phyloP scores from a whole-genome alignment of 1,139 yeast genomes.

The Kodamaea ohmeri region DNA sequence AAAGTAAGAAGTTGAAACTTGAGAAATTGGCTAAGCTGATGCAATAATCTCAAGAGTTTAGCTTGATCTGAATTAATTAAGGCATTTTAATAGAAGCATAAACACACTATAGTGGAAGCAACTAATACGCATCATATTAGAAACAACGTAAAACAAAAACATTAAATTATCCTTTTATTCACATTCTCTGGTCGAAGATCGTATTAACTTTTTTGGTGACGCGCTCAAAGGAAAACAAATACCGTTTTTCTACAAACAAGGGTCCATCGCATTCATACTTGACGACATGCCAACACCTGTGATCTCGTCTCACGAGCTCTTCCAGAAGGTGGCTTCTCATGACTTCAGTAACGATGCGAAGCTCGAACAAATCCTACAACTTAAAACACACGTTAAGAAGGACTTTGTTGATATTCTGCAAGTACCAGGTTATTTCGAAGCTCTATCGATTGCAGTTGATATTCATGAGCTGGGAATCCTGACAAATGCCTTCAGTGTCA shows the following conservation, averaged over 20 bases:
- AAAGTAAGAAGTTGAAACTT: not conserved
- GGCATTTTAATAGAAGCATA: too few species aligned
- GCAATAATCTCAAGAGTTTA: too few species aligned
- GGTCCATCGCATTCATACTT: not conserved
- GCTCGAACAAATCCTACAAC: constrained; percentile 41
- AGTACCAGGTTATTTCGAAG: constrained; percentile 57
- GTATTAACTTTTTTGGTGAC: not conserved
- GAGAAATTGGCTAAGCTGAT: too few species aligned
- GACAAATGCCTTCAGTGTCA: constrained; percentile 57
- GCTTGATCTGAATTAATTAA: too few species aligned
- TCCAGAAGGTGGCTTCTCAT: constrained; percentile 23
- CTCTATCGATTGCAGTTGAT: constrained; percentile 48
- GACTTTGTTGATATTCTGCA: constrained; percentile 55
- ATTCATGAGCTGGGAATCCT: constrained; percentile 42
- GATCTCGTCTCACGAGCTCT: constrained; percentile 25
- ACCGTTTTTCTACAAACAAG: not conserved
- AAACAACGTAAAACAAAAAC: too few species aligned
- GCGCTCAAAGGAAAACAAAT: constrained; percentile 1
- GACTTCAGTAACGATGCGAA: constrained; percentile 25
- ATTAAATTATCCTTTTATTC: too few species aligned
- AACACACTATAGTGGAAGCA: too few species aligned
- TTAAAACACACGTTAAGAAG: constrained; percentile 69
- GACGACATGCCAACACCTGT: constrained; percentile 10
- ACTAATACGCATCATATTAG: too few species aligned
- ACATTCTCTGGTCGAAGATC: too few species aligned